A percentile compares a stretch with the other conserved stretches of the same genome.
Evolutionary conservation across 495 filamentous ascomycete genomes (phyloP).

Genomic region (Lentithecium fluviatile): DNA sequence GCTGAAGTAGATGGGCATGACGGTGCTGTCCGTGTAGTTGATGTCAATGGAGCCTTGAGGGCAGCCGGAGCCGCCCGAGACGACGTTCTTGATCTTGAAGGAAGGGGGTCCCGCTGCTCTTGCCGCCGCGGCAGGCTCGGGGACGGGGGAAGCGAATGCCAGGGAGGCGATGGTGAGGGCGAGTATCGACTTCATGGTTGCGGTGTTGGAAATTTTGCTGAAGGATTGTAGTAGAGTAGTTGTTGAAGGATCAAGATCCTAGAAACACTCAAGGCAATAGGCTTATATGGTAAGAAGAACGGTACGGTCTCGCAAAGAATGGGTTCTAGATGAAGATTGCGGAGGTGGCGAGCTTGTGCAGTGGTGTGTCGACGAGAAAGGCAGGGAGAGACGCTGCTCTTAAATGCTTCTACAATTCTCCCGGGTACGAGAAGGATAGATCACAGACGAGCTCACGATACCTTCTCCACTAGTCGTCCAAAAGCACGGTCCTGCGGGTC

Average conservation of each 20-base stretch:
- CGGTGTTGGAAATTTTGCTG: neutral
- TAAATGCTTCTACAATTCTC: conserved; percentile 22
- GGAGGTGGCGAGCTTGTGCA: conserved; percentile 22
- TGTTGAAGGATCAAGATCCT: neutral
- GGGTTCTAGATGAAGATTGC: neutral
- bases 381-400: conserved; percentile 23
- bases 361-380: conserved; percentile 16
- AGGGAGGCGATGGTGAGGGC: conserved; percentile 22
- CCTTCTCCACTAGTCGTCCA: neutral
- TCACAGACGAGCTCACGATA: neutral
- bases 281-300: neutral
- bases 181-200: conserved; percentile 20
- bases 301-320: neutral
- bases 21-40: conserved; percentile 18
- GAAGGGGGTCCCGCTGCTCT: conserved; percentile 2
- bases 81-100: conserved; percentile 26
- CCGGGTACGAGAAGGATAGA: conserved; percentile 26
- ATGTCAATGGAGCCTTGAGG: conserved; percentile 32
- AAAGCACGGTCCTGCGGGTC: conserved; percentile 23
- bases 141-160: conserved; percentile 22
- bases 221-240: neutral
- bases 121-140: conserved; percentile 2
- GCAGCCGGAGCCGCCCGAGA: conserved; percentile 34
- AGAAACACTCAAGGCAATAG: neutral
- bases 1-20: conserved; percentile 32